These are phyloP conservation scores for Chaetothyriales sp. DNA, from an alignment of 2,329 filamentous ascomycete species.

Conservation along the genomic window DNA sequence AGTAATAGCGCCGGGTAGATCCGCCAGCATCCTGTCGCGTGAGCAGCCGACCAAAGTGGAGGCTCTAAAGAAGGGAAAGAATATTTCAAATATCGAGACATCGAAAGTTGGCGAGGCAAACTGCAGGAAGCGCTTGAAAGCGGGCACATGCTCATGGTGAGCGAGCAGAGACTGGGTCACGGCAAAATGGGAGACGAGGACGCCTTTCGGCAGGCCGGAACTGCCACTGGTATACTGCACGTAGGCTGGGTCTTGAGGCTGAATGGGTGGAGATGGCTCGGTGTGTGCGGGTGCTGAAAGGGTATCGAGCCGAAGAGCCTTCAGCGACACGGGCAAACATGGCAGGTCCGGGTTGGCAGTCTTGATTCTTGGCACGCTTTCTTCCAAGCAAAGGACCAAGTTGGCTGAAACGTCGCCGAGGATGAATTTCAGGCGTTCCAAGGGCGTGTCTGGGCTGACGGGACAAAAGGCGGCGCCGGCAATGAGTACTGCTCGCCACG, in stretches of 20 bases:
- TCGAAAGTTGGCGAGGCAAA: constrained; percentile 90
- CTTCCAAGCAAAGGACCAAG: constrained; percentile 51
- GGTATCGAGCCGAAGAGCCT: background rate
- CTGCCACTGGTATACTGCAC: constrained; percentile 90
- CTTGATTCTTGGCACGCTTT: constrained; percentile 16
- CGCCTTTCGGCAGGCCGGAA: constrained; percentile 79
- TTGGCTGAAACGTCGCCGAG: constrained; percentile 59
- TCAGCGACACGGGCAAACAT: constrained; percentile 29
- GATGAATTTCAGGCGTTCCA: constrained; percentile 67
- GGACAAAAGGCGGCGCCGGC: constrained; percentile 78
- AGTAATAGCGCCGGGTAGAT: constrained; percentile 56
- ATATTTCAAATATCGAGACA: constrained; percentile 88
- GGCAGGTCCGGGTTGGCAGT: constrained; percentile 14
- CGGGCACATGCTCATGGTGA: constrained; percentile 64
- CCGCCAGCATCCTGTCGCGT: constrained; percentile 56
- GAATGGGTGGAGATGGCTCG: constrained; percentile 10
- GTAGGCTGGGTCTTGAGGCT: constrained; percentile 49
- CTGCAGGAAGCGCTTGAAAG: constrained; percentile 69
- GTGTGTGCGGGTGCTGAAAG: background rate
- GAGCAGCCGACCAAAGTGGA: constrained; percentile 59
- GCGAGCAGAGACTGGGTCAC: constrained; percentile 71
- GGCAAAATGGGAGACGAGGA: constrained; percentile 65
- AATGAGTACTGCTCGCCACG: constrained; percentile 64
- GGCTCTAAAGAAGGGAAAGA: constrained; percentile 68
- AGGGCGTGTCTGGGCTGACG: constrained; percentile 61